Conservation (phyloP, 2,329 filamentous ascomycete genomes). For the Paecilomyces fulvus region DNA sequence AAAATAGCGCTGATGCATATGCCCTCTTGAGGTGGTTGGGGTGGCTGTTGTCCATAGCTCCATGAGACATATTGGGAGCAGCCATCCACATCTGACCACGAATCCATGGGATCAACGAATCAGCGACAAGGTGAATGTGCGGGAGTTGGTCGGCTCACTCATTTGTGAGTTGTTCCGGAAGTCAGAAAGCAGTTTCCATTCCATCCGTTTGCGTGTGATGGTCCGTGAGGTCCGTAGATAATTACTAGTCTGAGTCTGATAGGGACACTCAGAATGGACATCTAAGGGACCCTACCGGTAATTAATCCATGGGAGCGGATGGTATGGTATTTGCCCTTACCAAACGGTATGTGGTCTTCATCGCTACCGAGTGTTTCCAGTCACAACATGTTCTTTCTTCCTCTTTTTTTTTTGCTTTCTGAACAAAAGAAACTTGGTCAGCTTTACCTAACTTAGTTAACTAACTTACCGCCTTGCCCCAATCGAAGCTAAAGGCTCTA, state of each 20-base stretch:
- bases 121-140: not conserved
- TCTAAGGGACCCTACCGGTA: not conserved
- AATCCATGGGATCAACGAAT: not conserved
- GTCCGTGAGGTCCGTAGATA: not conserved
- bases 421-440: not conserved
- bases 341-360: not conserved
- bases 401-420: not conserved
- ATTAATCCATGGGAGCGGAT: not conserved
- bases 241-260: not conserved
- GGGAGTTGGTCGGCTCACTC: not conserved
- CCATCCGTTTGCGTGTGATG: not conserved
- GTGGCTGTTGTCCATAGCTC: not conserved
- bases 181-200: not conserved
- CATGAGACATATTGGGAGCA: not conserved
- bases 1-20: not conserved
- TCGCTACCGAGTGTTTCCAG: not conserved
- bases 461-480: not conserved
- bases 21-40: not conserved
- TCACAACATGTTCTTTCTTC: not conserved
- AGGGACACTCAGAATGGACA: not conserved
- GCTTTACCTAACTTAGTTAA: no score
- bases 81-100: not conserved
- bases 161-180: not conserved
- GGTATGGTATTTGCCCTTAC: not conserved
- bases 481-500: not conserved